These are phyloP conservation scores for Fusarium sp. DNA, from an alignment of 2,329 filamentous ascomycete species.

Conservation along the genomic window DNA sequence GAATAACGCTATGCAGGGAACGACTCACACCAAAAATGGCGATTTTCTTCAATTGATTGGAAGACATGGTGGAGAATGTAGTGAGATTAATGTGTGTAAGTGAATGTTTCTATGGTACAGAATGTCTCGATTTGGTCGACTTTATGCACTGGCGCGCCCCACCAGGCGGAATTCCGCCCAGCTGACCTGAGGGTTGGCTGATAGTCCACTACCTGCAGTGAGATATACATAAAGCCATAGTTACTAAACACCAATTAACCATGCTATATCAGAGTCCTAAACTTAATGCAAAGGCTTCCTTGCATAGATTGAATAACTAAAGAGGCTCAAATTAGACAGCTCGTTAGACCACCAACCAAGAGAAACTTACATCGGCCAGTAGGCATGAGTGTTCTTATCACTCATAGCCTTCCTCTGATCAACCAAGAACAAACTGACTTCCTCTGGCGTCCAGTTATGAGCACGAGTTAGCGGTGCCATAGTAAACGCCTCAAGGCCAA, in stretches of 20 bases:
- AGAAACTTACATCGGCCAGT: constrained; percentile 33
- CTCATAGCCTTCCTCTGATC: constrained; percentile 32
- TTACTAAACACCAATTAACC: neutral
- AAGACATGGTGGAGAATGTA: constrained; percentile 17
- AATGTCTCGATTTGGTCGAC: constrained; percentile 12
- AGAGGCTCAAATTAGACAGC: neutral
- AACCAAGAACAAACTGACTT: constrained; percentile 27
- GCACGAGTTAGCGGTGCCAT: constrained; percentile 38
- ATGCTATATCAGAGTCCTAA: rapidly evolving
- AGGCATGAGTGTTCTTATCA: constrained; percentile 16
- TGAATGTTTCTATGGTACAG: constrained; percentile 3
- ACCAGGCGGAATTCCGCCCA: constrained; percentile 36
- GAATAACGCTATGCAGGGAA: rapidly evolving
- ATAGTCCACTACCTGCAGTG: neutral
- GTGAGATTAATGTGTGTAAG: constrained; percentile 13
- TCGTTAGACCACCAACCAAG: neutral
- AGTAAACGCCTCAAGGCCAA: constrained; percentile 36
- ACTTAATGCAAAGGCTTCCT: constrained; percentile 3
- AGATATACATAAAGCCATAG: neutral
- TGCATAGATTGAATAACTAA: constrained; percentile 27
- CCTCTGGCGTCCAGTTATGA: constrained; percentile 27
- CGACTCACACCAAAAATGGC: constrained; percentile 29
- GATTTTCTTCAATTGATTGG: constrained; percentile 13
- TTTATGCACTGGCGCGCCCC: constrained; percentile 16
- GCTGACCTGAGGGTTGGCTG: neutral